These are phyloP conservation scores for Botryotinia narcissicola DNA, from an alignment of 2,329 filamentous ascomycete species.

Conservation along the genomic window DNA sequence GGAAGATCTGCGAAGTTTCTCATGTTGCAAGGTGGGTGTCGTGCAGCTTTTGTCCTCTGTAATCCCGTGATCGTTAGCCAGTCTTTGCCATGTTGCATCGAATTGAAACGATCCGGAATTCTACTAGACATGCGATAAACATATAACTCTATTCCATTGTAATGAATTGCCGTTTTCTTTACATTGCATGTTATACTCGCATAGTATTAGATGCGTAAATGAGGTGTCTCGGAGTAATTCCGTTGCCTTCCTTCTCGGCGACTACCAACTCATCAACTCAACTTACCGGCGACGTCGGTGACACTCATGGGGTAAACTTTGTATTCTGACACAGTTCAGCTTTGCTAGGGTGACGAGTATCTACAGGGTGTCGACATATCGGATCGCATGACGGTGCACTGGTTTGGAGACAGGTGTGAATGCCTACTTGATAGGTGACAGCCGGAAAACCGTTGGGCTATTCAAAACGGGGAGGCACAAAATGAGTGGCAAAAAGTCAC, in stretches of 20 bases:
- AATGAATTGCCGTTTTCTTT: background rate
- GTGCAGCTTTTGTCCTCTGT: background rate
- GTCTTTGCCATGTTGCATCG: background rate
- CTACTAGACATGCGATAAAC: background rate
- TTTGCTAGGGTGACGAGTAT: background rate
- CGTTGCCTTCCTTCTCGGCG: background rate
- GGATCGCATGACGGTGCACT: background rate
- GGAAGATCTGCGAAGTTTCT: background rate
- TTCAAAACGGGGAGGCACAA: background rate
- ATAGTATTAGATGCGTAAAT: background rate
- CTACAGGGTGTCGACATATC: background rate
- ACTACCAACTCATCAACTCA: background rate
- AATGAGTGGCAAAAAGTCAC: slow-evolving; percentile 6
- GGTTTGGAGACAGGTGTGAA: background rate
- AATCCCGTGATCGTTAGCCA: background rate
- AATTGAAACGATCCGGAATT: background rate
- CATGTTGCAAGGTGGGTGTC: background rate
- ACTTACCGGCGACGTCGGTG: background rate
- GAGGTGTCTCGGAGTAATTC: background rate
- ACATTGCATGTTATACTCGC: background rate
- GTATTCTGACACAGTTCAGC: background rate
- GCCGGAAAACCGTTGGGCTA: background rate
- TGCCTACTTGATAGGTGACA: background rate
- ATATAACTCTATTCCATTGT: background rate
- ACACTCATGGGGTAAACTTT: background rate